Evolutionary conservation across 306 rosid species (phyloP), one percentile per base, ranked within the genome.

Genomic region (Calophaca sinica): DNA sequence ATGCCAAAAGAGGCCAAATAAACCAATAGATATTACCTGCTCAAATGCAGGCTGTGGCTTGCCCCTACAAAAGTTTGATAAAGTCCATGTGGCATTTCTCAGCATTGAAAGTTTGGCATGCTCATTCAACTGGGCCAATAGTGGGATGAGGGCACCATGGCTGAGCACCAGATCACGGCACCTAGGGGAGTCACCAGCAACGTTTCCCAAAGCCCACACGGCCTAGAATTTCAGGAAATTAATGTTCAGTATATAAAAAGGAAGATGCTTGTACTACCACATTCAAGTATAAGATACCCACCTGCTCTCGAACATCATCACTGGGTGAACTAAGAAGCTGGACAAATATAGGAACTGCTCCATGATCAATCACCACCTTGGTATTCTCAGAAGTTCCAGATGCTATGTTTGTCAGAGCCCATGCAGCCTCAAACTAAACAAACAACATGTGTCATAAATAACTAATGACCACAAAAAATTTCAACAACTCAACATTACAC

Each of bases 241-340:
- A 55, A 50, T 69, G 29, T 12, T 67, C 32, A 60, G 48, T 13
- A 20, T 20, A 20, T 20, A 20, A 49, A 61, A 49, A 36, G n/a
- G 5, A 41, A 74, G 11, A 38, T 26, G 15, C 12, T 7, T 7
- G 29, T 9, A 9, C 41, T 1, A 63, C 28, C 15, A 29, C 9
- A 51, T 55, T 53, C 44, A 3, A 61, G 32, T 29, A 36, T 42
- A 36, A 20, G 4, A 66, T 20, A 20, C 26, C 26, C 73, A 92
- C 97, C 96, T 92, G 97, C 78, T 92, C 96, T 41, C 93, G 84
- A 70, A 92, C 93, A 80, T 92, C 97, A 73, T 84, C 92, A 70
- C 89, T 89, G 0, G 90, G 89, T 26, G 97, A 92, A 57, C 87
- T 85, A 69, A 92, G 97, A 20, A 92, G 87, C 86, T 80, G 73